A percentile compares a stretch with the other conserved stretches of the same genome.
Evolutionary conservation across 2,329 filamentous ascomycete species (phyloP).

Genomic region (Aspergillus awamori): DNA sequence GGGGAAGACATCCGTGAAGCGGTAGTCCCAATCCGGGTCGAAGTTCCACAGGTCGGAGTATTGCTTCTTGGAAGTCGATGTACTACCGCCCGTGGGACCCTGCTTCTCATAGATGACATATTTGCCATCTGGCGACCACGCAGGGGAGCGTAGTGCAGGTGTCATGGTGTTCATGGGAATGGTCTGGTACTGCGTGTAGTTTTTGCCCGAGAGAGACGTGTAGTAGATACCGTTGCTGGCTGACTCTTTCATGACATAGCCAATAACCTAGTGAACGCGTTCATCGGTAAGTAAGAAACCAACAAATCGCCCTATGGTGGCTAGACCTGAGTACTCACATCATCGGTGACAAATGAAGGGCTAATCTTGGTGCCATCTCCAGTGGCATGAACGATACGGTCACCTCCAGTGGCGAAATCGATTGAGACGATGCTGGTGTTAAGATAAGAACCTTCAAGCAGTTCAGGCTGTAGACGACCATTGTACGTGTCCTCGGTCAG

Average conservation of each 20-base stretch:
- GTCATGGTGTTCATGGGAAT: constrained; percentile 10
- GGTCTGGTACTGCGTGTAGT: too few relatives aligned
- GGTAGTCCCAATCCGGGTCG: constrained; percentile 47
- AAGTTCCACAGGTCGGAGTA: constrained; percentile 45
- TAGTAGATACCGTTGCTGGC: constrained; percentile 33
- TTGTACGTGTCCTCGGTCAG: constrained; percentile 43
- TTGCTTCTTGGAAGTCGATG: constrained; percentile 35
- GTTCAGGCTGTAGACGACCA: constrained; percentile 33
- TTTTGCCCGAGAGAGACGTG: constrained; percentile 17
- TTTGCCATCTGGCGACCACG: constrained; percentile 40
- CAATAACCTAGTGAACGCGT: constrained; percentile 7
- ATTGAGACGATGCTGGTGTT: constrained; percentile 35
- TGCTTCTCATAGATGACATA: constrained; percentile 28
- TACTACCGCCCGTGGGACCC: neutral
- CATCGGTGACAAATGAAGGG: too few relatives aligned
- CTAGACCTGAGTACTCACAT: too few relatives aligned
- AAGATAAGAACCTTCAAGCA: constrained; percentile 10
- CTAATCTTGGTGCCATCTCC: too few relatives aligned
- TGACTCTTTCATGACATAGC: constrained; percentile 26
- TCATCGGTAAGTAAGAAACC: too few relatives aligned
- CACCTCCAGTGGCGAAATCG: constrained; percentile 43
- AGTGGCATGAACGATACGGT: constrained; percentile 27
- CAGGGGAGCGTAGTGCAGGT: constrained; percentile 19
- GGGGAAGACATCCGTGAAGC: constrained; percentile 50
- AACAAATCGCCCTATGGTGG: too few relatives aligned